Percentiles rank a stretch among this genome's conserved stretches.
phyloP scores from a whole-genome alignment of 2,329 filamentous ascomycete genomes.

The Hortaea werneckii region DNA sequence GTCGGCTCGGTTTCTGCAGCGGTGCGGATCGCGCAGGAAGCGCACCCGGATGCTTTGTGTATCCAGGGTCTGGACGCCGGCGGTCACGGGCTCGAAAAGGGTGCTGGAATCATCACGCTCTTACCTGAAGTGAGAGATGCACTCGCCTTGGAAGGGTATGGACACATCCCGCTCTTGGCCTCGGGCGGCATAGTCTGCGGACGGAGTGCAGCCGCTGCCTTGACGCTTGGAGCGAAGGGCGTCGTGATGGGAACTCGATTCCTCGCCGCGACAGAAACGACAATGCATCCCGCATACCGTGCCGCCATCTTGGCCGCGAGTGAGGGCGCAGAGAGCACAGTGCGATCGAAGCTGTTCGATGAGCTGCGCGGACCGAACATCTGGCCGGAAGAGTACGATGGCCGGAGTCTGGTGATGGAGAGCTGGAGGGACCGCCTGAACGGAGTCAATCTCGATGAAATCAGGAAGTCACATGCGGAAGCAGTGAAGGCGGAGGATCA shows the following conservation, averaged over 20 bases:
- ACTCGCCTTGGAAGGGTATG: slow-evolving; percentile 20
- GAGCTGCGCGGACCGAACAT: slow-evolving; percentile 43
- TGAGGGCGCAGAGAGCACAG: slow-evolving; percentile 44
- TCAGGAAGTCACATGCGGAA: slow-evolving; percentile 34
- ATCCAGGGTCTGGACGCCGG: slow-evolving; percentile 56
- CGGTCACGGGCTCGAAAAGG: slow-evolving; percentile 49
- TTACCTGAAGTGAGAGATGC: slow-evolving; percentile 48
- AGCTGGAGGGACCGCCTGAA: slow-evolving; percentile 35
- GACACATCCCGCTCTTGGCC: slow-evolving; percentile 45
- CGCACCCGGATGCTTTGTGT: slow-evolving; percentile 47
- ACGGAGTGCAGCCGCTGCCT: slow-evolving; percentile 44
- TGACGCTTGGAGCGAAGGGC: slow-evolving; percentile 44
- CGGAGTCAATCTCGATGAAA: slow-evolving; percentile 32
- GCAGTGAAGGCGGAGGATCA: slow-evolving; percentile 40
- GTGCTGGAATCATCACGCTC: slow-evolving; percentile 46
- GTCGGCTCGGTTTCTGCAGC: slow-evolving; percentile 50
- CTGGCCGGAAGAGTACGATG: slow-evolving; percentile 50
- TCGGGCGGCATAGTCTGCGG: slow-evolving; percentile 45
- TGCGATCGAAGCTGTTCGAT: slow-evolving; percentile 43
- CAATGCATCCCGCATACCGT: slow-evolving; percentile 36
- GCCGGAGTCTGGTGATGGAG: slow-evolving; percentile 45
- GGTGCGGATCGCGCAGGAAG: slow-evolving; percentile 36
- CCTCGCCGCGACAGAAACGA: slow-evolving; percentile 40
- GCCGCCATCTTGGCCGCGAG: slow-evolving; percentile 34
- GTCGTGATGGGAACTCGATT: slow-evolving; percentile 55